phyloP scores from a whole-genome alignment of 2,329 filamentous ascomycete species.

The Penicillium sp. region DNA sequence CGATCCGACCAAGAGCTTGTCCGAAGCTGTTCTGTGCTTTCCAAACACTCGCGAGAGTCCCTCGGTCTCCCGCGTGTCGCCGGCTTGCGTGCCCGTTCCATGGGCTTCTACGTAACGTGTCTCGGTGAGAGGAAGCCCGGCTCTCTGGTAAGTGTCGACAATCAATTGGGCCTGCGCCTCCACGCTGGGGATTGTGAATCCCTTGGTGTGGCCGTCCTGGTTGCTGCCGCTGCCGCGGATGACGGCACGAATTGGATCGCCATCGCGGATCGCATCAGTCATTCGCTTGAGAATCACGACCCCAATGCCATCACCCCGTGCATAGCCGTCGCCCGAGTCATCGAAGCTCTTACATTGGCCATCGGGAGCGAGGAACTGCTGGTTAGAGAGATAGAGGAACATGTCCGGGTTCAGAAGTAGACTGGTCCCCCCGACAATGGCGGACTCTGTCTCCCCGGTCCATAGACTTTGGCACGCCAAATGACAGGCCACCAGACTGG shows the following conservation, averaged over 20 bases:
- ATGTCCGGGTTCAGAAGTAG: not conserved
- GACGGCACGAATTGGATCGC: conserved; percentile 19
- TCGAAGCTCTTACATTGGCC: conserved; percentile 15
- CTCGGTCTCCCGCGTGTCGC: conserved; percentile 4
- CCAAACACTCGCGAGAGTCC: not conserved
- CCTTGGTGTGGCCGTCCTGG: conserved; percentile 1
- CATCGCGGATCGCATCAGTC: conserved; percentile 14
- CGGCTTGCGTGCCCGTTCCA: conserved; percentile 4
- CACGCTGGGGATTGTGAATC: not conserved
- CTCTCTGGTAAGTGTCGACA: not conserved
- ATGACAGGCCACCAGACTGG: conserved; percentile 1
- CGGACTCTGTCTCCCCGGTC: not conserved
- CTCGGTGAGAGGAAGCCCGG: conserved; percentile 2
- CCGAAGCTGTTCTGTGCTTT: not conserved
- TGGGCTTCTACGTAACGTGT: not conserved
- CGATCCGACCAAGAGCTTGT: conserved; percentile 15
- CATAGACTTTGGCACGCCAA: not conserved
- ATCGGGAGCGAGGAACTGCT: conserved; percentile 8
- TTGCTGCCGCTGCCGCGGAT: conserved; percentile 16
- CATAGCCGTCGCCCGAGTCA: conserved; percentile 17
- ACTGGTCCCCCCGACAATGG: conserved; percentile 3
- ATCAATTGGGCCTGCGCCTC: conserved; percentile 3
- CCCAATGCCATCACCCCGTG: conserved; percentile 19
- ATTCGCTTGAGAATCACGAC: conserved; percentile 21
- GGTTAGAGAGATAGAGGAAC: not conserved